Evolutionary conservation across 2,329 filamentous ascomycete genomes (phyloP).

Genomic region (Chaetomiaceae sp.): DNA sequence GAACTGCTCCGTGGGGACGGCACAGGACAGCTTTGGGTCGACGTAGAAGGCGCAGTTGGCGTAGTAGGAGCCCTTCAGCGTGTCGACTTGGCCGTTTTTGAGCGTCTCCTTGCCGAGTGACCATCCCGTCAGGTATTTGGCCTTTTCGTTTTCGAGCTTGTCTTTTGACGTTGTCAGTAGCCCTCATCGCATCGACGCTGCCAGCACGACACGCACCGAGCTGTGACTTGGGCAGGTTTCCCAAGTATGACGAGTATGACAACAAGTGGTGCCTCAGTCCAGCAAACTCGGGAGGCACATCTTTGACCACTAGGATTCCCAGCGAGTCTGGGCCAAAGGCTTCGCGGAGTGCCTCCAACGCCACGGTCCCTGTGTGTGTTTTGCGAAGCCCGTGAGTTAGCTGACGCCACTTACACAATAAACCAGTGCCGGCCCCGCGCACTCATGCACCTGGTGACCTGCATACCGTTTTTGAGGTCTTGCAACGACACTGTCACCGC

Average conservation of each 20-base stretch:
- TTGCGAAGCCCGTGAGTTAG: constrained; percentile 14
- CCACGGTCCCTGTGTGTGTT: constrained; percentile 56
- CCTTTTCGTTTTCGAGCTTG: constrained; percentile 54
- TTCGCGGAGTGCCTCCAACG: constrained; percentile 64
- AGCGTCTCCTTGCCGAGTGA: constrained; percentile 78
- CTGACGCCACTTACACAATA: constrained; percentile 13
- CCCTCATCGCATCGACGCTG: too few species aligned
- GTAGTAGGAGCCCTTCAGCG: constrained; percentile 78
- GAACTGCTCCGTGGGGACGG: constrained; percentile 55
- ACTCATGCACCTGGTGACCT: neutral
- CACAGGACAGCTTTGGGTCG: constrained; percentile 57
- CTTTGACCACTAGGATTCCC: constrained; percentile 89
- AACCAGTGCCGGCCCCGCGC: too few species aligned
- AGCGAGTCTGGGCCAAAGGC: constrained; percentile 89
- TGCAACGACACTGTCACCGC: constrained; percentile 59
- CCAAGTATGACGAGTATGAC: constrained; percentile 85
- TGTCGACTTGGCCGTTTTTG: constrained; percentile 72
- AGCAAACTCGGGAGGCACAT: constrained; percentile 68
- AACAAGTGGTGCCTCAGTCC: constrained; percentile 69
- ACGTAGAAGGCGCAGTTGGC: constrained; percentile 78
- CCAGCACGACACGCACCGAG: constrained; percentile 52
- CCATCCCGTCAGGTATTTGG: constrained; percentile 69
- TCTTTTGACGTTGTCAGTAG: constrained; percentile 34
- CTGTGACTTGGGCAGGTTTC: constrained; percentile 67
- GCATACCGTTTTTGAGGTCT: constrained; percentile 55